Conservation (phyloP, 768 basidiomycete species). For the Pulveroboletus frians region DNA sequence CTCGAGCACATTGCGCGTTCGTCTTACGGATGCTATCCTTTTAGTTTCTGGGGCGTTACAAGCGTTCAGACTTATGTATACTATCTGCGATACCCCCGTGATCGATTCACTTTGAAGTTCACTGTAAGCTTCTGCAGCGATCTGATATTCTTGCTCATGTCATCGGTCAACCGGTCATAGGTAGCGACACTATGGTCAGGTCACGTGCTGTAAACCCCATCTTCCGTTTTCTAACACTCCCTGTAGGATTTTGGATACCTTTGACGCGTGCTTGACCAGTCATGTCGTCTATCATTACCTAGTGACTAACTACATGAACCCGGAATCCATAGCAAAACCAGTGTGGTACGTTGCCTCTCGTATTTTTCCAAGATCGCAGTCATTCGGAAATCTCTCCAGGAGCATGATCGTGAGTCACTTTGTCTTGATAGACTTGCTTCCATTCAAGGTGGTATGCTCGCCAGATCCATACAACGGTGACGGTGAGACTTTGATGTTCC, state of each 20-base stretch:
- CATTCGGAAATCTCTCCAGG: conserved; percentile 28
- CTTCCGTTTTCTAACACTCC: background rate
- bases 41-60: conserved; percentile 56
- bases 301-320: conserved; percentile 50
- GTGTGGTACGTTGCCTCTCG: conserved; percentile 38
- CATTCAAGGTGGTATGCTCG: background rate
- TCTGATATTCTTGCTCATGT: background rate
- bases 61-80: conserved; percentile 52
- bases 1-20: background rate
- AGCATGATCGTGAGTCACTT: conserved; percentile 43
- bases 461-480: conserved; percentile 51
- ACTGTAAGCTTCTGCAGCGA: conserved; percentile 29
- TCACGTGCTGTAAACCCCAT: background rate
- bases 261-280: conserved; percentile 46
- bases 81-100: conserved; percentile 36
- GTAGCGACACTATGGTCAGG: conserved; percentile 15
- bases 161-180: conserved; percentile 31
- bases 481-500: conserved; percentile 33
- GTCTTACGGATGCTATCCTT: background rate
- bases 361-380: background rate
- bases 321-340: conserved; percentile 37
- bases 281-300: conserved; percentile 58
- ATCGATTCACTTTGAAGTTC: conserved; percentile 32
- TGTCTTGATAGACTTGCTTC: background rate
- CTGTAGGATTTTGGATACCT: conserved; percentile 44